These are phyloP conservation scores for Podospora australis DNA, from an alignment of 495 filamentous ascomycete species.

Conservation along the genomic window DNA sequence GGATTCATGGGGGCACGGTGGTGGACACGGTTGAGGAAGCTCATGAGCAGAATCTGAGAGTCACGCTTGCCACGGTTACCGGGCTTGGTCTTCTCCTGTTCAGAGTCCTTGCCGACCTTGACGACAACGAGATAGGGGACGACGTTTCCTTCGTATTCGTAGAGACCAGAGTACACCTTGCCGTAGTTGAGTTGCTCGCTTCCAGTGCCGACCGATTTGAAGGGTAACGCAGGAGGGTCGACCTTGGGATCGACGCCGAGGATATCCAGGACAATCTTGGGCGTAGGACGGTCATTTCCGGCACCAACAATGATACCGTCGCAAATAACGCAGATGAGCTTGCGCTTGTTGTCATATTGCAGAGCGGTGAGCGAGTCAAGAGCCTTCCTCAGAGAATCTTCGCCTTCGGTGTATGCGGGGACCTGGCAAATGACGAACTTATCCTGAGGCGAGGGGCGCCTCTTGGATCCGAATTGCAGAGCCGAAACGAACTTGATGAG, in stretches of 20 bases:
- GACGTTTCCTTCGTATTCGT: constrained; percentile 96
- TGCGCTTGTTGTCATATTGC: constrained; percentile 95
- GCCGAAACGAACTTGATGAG: constrained; percentile 87
- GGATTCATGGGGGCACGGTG: constrained; percentile 95
- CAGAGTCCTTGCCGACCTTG: constrained; percentile 95
- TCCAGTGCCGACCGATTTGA: constrained; percentile 88
- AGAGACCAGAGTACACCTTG: constrained; percentile 95
- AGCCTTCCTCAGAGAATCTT: constrained; percentile 85
- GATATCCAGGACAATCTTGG: constrained; percentile 95
- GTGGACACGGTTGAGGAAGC: constrained; percentile 96
- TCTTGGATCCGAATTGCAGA: constrained; percentile 87
- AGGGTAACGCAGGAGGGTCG: constrained; percentile 86
- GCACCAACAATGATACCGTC: constrained; percentile 95
- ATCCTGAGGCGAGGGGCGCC: constrained; percentile 82
- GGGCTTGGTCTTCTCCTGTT: constrained; percentile 84
- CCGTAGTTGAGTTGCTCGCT: constrained; percentile 99
- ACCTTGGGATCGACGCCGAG: constrained; percentile 95
- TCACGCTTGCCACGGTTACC: constrained; percentile 99
- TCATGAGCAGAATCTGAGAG: constrained; percentile 96
- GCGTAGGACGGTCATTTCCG: constrained; percentile 93
- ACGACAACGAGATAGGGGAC: constrained; percentile 96
- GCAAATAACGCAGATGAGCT: constrained; percentile 88
- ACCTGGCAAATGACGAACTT: constrained; percentile 99
- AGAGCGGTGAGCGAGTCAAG: constrained; percentile 91
- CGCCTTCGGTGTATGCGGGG: constrained; percentile 95